These are phyloP conservation scores for Phytophthora ramorum DNA, from an alignment of 352 stramenopile genomes.

Conservation along the genomic window DNA sequence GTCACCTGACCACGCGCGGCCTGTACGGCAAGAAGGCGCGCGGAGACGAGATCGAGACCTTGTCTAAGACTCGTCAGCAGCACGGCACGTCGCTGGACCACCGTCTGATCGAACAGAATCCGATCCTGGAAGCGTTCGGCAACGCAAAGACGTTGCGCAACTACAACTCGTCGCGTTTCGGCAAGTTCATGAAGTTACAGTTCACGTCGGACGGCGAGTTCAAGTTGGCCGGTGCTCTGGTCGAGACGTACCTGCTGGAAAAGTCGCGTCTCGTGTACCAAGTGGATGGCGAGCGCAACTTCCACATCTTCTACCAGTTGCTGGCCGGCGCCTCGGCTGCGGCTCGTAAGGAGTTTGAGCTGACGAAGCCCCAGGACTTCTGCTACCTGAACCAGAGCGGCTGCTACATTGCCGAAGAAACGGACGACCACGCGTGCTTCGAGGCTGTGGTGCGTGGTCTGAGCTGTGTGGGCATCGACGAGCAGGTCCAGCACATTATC, in stretches of 20 bases:
- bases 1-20: slow-evolving; percentile 86
- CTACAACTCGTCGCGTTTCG: slow-evolving; percentile 95
- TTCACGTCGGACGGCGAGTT: slow-evolving; percentile 91
- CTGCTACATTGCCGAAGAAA: slow-evolving; percentile 93
- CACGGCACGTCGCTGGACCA: slow-evolving; percentile 77
- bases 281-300: slow-evolving; percentile 93
- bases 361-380: slow-evolving; percentile 88
- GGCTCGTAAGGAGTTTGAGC: slow-evolving; percentile 66
- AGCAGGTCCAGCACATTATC: slow-evolving; percentile 78
- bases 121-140: slow-evolving; percentile 95
- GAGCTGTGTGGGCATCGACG: slow-evolving; percentile 80
- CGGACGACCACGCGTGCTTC: slow-evolving; percentile 90
- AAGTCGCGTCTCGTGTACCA: slow-evolving; percentile 91
- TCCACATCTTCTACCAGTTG: slow-evolving; percentile 97
- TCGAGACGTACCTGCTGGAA: slow-evolving; percentile 91
- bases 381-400: slow-evolving; percentile 95
- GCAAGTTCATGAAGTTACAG: slow-evolving; percentile 96
- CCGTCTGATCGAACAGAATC: slow-evolving; percentile 91
- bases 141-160: slow-evolving; percentile 96
- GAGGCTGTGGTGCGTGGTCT: slow-evolving; percentile 73
- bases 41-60: slow-evolving; percentile 72
- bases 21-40: slow-evolving; percentile 88
- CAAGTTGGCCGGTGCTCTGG: slow-evolving; percentile 85
- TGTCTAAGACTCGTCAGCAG: slow-evolving; percentile 58
- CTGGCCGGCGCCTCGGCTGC: slow-evolving; percentile 65